Evolutionary conservation across 163 green algal species (phyloP), one percentile per base, ranked within the genome.

Genomic region (Scenedesmus sp.): DNA sequence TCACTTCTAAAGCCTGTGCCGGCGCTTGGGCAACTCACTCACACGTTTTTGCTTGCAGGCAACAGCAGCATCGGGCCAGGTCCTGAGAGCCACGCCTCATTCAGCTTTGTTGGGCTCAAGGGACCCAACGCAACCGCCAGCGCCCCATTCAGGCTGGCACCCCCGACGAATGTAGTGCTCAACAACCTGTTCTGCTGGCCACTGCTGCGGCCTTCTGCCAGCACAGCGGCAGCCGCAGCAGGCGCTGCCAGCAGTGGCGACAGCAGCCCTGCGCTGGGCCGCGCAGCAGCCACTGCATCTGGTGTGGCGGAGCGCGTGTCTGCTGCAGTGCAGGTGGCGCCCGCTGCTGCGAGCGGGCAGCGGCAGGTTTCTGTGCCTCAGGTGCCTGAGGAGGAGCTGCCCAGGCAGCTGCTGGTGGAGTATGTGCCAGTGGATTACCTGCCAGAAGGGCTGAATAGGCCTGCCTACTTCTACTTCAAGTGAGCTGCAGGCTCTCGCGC

Each of bases 151-250:
- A 57, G 84, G 26, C 76, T 93, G 16, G 90, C 84, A 18, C 90
- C 90, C 15, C 90, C 84, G 4, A 54, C 74, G 46, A 20, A 79
- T 16, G 16, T 93, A 2, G 84, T 90, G 18, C 70, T 93, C 5
- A 93, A 93, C 86, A 93, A 93, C 84, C 90, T 89, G 16, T 90
- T 88, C 90, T 93, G 90, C 90, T 93, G 90, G 90, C 88, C 88
- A 3, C 77, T 92, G 60, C n/a, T 92, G 4, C 16, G 52, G 12
- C 87, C 73, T 9, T 79, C 70, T 1, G 6, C 70, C 3, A 84
- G 73, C 73, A 60, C 70, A 86, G 87, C 87, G 77, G 87, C 87
- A 77, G 87, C 57, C 7, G 54, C 54, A 60, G 20, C 83, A 79
- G 70, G 70, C 12, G 81, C 54, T 46, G 23, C n/a, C 55, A 23